phyloP scores from a whole-genome alignment of 2,329 filamentous ascomycete species.

The Biscogniauxia marginata region DNA sequence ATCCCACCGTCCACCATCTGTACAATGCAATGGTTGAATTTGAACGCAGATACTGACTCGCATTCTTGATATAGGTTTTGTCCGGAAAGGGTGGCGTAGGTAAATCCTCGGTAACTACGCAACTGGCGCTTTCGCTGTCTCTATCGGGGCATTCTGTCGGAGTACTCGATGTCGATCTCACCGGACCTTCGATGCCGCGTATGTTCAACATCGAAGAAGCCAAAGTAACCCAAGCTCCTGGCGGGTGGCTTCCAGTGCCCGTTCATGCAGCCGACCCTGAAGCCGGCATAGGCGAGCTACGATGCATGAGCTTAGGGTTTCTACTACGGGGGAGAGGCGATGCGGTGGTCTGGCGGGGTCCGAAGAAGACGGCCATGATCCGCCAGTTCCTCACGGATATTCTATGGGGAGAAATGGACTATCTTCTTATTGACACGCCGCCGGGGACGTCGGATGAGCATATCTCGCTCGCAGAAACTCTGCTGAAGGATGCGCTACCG shows the following conservation, averaged over 20 bases:
- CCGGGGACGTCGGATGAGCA: conserved; percentile 97
- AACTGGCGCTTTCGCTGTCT: conserved; percentile 86
- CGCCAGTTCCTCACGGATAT: conserved; percentile 93
- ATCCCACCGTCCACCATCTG: background rate
- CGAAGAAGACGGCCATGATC: conserved; percentile 99
- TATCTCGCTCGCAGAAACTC: conserved; percentile 87
- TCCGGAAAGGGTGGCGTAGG: conserved; percentile 98
- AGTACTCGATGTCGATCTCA: conserved; percentile 94
- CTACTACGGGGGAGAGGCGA: conserved; percentile 79
- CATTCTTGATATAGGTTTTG: conserved; percentile 56
- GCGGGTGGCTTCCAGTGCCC: conserved; percentile 86
- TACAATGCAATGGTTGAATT: conserved; percentile 3
- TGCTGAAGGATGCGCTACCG: conserved; percentile 61
- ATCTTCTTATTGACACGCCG: conserved; percentile 90
- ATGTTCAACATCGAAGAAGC: conserved; percentile 87
- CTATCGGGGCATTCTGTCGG: conserved; percentile 86
- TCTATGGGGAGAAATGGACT: conserved; percentile 84
- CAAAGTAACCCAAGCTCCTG: conserved; percentile 87
- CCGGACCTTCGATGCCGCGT: conserved; percentile 91
- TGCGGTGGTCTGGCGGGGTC: conserved; percentile 94
- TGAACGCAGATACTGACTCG: conserved; percentile 3
- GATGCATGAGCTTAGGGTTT: conserved; percentile 93
- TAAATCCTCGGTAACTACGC: conserved; percentile 96
- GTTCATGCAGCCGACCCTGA: conserved; percentile 65
- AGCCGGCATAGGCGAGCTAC: conserved; percentile 59